Evolutionary conservation across 768 basidiomycete species (phyloP).

Genomic region (Lepiota brunneoincarnata): DNA sequence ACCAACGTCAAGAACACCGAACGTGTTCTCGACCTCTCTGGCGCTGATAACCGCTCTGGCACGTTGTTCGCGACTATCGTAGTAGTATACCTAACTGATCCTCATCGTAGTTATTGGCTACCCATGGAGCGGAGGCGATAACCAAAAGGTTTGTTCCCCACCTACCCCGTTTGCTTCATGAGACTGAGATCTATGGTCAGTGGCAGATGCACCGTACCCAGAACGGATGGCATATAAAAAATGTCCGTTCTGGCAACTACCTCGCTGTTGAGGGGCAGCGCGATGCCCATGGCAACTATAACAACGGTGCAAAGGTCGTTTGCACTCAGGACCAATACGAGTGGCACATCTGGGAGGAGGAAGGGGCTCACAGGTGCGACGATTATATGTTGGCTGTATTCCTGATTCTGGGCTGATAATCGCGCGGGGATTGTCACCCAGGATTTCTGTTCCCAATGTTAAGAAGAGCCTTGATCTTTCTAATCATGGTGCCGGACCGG

Average conservation of each 20-base stretch:
- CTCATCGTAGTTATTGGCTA: conserved; percentile 39
- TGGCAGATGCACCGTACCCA: conserved; percentile 30
- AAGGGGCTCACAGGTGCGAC: conserved; percentile 26
- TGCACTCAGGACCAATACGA: conserved; percentile 20
- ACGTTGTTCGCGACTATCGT: conserved; percentile 10
- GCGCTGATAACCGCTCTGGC: conserved; percentile 33
- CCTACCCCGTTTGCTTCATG: not conserved
- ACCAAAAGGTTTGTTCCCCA: conserved; percentile 34
- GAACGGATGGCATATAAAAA: conserved; percentile 31
- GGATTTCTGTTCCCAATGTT: conserved; percentile 35
- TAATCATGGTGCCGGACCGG: conserved; percentile 40
- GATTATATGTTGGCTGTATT: not conserved
- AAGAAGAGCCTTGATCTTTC: conserved; percentile 37
- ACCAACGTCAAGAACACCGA: no score
- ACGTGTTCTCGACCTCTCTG: conserved; percentile 40
- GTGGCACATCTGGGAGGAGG: conserved; percentile 39
- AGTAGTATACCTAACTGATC: not conserved
- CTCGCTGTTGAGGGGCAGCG: conserved; percentile 21
- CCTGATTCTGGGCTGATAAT: not conserved
- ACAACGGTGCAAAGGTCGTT: conserved; percentile 29
- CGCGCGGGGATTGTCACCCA: conserved; percentile 15
- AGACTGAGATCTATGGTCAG: conserved; percentile 16
- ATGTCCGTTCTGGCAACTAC: conserved; percentile 27
- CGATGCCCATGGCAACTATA: conserved; percentile 9
- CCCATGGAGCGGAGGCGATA: conserved; percentile 30